Evolutionary conservation across 2,329 filamentous ascomycete genomes (phyloP).

Genomic region (Sclerotinia trifoliorum): DNA sequence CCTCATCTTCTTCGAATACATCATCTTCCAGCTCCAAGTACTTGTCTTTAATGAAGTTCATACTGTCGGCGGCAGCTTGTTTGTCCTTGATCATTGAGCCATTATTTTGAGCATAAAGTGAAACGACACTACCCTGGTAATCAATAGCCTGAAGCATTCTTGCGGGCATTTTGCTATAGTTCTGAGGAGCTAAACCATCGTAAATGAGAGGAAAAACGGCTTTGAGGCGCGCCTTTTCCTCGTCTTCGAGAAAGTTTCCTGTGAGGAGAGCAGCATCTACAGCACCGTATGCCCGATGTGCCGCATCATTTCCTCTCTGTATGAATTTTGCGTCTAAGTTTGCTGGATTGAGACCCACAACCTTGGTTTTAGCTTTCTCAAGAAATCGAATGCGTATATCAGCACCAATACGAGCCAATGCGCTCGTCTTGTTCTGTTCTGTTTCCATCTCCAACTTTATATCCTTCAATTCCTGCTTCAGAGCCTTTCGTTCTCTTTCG

Average conservation of each 20-base stretch:
- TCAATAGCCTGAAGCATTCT: constrained; percentile 5
- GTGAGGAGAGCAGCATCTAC: neutral
- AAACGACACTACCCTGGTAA: neutral
- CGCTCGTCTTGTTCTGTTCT: neutral
- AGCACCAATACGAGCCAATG: neutral
- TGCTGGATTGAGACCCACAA: neutral
- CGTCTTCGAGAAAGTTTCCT: neutral
- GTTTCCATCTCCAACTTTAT: neutral
- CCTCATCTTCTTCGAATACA: neutral
- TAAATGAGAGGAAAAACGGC: neutral
- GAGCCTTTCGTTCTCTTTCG: neutral
- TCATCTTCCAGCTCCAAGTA: neutral
- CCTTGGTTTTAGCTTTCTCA: neutral
- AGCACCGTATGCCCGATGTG: neutral
- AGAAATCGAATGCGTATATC: constrained; percentile 3
- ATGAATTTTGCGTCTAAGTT: neutral
- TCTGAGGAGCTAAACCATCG: neutral
- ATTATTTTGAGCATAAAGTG: neutral
- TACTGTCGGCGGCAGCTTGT: neutral
- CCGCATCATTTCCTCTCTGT: neutral
- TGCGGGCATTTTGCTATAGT: neutral
- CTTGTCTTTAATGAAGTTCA: neutral
- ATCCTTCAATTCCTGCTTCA: neutral
- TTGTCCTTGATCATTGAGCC: constrained; percentile 1
- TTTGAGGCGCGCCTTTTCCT: neutral